Evolutionary conservation across 106 monocot genomes (phyloP).

Genomic region (Dioscorea dumetorum): DNA sequence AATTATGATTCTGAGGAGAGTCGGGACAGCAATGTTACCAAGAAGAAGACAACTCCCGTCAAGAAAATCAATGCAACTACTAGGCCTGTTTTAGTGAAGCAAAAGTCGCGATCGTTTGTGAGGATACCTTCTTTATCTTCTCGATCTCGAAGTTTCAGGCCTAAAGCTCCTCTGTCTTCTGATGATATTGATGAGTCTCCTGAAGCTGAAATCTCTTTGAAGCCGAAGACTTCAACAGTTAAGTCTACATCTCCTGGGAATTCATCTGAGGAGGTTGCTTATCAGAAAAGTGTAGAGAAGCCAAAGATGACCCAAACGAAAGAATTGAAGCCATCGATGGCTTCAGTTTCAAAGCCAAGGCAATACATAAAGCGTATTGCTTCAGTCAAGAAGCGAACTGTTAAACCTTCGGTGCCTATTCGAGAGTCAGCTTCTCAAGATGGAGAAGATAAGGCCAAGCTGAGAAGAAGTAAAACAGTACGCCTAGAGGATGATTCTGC

Average conservation of each 20-base stretch:
- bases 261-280: not conserved
- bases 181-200: conserved; percentile 7
- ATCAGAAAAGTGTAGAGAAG: not conserved
- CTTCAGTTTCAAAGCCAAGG: not conserved
- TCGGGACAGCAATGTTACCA: not conserved
- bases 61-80: not conserved
- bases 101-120: not conserved
- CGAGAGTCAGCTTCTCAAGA: conserved; percentile 7
- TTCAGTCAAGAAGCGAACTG: not conserved
- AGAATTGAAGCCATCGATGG: conserved; percentile 1
- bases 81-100: conserved; percentile 2
- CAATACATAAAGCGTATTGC: conserved; percentile 1
- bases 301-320: not conserved
- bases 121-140: conserved; percentile 5
- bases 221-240: not conserved
- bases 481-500: conserved; percentile 15
- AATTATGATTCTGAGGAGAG: not conserved
- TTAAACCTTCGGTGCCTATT: not conserved
- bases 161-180: not conserved
- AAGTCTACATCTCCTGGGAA: conserved; percentile 10
- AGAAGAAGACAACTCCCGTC: not conserved
- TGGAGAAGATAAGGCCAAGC: conserved; percentile 9
- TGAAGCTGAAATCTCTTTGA: conserved; percentile 17
- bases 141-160: not conserved
- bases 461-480: conserved; percentile 15